Conservation (phyloP, 2,329 filamentous ascomycete genomes). For the Beauveria asiatica region DNA sequence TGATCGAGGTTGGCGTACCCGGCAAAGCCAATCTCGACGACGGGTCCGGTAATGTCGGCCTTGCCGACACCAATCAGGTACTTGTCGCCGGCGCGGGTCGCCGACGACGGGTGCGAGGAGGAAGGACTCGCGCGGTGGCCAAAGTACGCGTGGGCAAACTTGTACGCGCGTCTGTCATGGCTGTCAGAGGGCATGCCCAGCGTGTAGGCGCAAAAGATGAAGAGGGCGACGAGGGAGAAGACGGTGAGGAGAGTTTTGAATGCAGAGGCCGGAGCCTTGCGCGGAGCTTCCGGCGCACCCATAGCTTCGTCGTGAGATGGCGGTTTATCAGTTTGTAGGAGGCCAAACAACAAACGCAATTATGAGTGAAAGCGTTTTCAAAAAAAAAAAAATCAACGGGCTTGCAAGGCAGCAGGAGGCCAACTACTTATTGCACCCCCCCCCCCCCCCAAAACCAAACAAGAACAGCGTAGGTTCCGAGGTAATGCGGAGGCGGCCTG, state of each 20-base stretch:
- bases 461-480: background rate
- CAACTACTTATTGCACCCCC: background rate
- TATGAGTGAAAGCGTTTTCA: background rate
- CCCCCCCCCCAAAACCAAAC: background rate
- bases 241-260: constrained; percentile 5
- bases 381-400: background rate
- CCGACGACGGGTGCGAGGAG: background rate
- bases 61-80: constrained; percentile 50
- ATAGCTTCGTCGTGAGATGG: background rate
- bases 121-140: background rate
- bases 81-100: constrained; percentile 18
- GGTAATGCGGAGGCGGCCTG: constrained; percentile 8
- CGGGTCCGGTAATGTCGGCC: constrained; percentile 59
- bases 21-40: constrained; percentile 85
- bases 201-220: constrained; percentile 11
- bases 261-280: background rate
- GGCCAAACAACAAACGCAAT: background rate
- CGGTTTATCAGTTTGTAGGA: background rate
- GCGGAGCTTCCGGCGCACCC: constrained; percentile 2
- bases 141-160: constrained; percentile 6
- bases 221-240: constrained; percentile 9
- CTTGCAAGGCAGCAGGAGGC: background rate
- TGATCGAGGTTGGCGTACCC: constrained; percentile 86
- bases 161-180: constrained; percentile 4
- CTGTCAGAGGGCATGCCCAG: background rate